These are phyloP conservation scores for Amanita phalloides DNA, from an alignment of 768 basidiomycete genomes.

Conservation along the genomic window DNA sequence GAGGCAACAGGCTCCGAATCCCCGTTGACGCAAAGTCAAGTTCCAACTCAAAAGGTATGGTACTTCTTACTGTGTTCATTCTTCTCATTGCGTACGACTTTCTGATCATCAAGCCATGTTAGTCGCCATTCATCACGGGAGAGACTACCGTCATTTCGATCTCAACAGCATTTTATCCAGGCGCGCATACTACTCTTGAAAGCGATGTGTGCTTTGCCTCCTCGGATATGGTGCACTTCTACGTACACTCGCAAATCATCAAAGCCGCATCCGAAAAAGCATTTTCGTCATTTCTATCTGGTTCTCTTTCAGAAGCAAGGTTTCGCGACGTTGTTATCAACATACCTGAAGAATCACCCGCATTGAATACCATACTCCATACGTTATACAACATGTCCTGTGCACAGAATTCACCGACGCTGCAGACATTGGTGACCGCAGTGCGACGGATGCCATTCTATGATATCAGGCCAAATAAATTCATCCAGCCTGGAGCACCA, in stretches of 20 bases:
- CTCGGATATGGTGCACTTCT: slow-evolving; percentile 10
- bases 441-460: slow-evolving; percentile 24
- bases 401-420: slow-evolving; percentile 38
- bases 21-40: neutral
- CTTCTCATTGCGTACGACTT: no score
- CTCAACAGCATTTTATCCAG: slow-evolving; percentile 9
- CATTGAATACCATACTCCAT: slow-evolving; percentile 49
- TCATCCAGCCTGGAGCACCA: slow-evolving; percentile 17
- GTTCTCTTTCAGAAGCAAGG: neutral
- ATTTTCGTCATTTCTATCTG: slow-evolving; percentile 5
- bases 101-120: no score
- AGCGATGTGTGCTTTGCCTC: slow-evolving; percentile 8
- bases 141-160: slow-evolving; percentile 2
- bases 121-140: neutral
- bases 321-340: slow-evolving; percentile 19
- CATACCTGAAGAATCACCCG: slow-evolving; percentile 29
- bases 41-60: neutral
- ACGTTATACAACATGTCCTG: slow-evolving; percentile 39
- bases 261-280: slow-evolving; percentile 5
- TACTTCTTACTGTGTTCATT: neutral
- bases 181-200: neutral
- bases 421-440: slow-evolving; percentile 34
- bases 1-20: no score
- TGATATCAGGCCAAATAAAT: slow-evolving; percentile 12
- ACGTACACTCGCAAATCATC: slow-evolving; percentile 6